Percentiles rank a stretch among this genome's conserved stretches.
These are phyloP conservation scores for Citrus trifoliata DNA, from an alignment of 345 rosid genomes.

Conservation along the genomic window DNA sequence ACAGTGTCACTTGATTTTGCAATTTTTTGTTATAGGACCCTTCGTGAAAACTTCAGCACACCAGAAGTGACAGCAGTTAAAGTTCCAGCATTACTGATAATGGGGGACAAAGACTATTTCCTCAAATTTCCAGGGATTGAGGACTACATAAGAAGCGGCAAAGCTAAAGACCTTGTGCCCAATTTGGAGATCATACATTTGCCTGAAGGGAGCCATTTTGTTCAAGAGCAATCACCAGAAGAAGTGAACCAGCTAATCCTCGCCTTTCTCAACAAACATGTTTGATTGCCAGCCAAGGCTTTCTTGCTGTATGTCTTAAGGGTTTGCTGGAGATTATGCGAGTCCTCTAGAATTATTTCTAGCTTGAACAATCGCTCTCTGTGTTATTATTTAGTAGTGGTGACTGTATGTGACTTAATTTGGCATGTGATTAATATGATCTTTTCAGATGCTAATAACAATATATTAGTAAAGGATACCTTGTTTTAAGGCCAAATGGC, in stretches of 20 bases:
- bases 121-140: slow-evolving; percentile 49
- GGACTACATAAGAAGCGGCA: slow-evolving; percentile 38
- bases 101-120: slow-evolving; percentile 52
- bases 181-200: slow-evolving; percentile 38
- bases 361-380: neutral
- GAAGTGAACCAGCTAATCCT: slow-evolving; percentile 43
- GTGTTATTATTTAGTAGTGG: neutral
- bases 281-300: neutral
- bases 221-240: slow-evolving; percentile 55
- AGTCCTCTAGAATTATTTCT: neutral
- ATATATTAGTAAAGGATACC: no score
- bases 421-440: neutral
- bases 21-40: slow-evolving; percentile 11
- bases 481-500: no score
- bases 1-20: neutral
- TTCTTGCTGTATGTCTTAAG: neutral
- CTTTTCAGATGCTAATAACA: neutral
- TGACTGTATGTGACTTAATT: neutral
- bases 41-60: slow-evolving; percentile 16
- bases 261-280: slow-evolving; percentile 35
- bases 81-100: slow-evolving; percentile 43
- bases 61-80: slow-evolving; percentile 23
- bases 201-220: slow-evolving; percentile 58
- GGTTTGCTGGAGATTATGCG: neutral
- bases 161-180: slow-evolving; percentile 39